These are phyloP conservation scores for Amauroascus niger DNA, from an alignment of 2,329 filamentous ascomycete species.

Conservation along the genomic window DNA sequence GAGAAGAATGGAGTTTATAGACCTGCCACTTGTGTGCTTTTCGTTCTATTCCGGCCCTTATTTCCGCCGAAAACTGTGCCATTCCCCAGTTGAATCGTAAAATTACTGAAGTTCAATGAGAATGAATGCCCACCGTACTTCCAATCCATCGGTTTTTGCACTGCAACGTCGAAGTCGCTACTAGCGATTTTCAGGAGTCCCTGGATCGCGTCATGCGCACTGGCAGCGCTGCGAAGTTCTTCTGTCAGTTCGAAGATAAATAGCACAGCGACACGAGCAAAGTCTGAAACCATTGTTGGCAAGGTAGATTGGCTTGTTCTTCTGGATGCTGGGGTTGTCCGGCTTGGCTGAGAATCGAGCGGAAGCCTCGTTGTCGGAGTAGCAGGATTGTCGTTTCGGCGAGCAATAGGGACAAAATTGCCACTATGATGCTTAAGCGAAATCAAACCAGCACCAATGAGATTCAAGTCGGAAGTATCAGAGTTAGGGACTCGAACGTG, in stretches of 20 bases:
- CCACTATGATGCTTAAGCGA: background rate
- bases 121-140: constrained; percentile 17
- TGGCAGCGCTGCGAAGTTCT: constrained; percentile 15
- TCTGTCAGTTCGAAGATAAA: constrained; percentile 22
- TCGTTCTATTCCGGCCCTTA: background rate
- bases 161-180: constrained; percentile 2
- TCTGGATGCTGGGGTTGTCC: constrained; percentile 6
- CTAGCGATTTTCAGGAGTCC: constrained; percentile 9
- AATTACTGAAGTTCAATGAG: constrained; percentile 18
- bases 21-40: background rate
- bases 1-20: background rate
- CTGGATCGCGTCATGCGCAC: constrained; percentile 18
- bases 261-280: constrained; percentile 23
- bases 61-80: constrained; percentile 3
- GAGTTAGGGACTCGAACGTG: background rate
- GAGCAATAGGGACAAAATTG: constrained; percentile 11
- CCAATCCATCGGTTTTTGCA: constrained; percentile 17
- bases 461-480: background rate
- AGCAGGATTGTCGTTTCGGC: background rate
- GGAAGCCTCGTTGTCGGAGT: constrained; percentile 18
- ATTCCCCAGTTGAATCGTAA: constrained; percentile 2
- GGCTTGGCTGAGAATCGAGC: constrained; percentile 18
- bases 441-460: background rate
- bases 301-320: constrained; percentile 14
- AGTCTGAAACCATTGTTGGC: constrained; percentile 21